A percentile compares a stretch with the other conserved stretches of the same genome.
phyloP scores from a whole-genome alignment of 352 stramenopile genomes.

The Saprolegnia diclina region DNA sequence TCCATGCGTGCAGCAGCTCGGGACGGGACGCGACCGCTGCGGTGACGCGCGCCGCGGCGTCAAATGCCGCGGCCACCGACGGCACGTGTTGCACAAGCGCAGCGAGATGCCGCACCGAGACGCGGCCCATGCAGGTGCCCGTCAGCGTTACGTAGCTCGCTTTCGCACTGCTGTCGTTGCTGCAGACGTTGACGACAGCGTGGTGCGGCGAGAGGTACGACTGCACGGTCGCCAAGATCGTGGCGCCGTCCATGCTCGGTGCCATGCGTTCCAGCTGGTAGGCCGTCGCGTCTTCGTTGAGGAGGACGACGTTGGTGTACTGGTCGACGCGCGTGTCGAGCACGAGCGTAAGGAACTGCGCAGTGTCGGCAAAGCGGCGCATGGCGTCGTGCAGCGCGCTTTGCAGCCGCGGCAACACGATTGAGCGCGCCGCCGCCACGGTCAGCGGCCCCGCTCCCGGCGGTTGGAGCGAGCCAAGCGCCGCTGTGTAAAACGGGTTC shows the following conservation, averaged over 20 bases:
- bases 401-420: background rate
- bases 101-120: background rate
- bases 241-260: background rate
- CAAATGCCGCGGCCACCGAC: background rate
- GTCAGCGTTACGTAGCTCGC: background rate
- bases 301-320: background rate
- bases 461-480: background rate
- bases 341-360: background rate
- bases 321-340: background rate
- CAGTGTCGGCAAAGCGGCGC: background rate
- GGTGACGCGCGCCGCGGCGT: too few species aligned
- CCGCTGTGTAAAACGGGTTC: background rate
- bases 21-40: too few species aligned
- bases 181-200: background rate
- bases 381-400: background rate
- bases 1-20: too few species aligned
- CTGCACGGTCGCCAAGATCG: background rate
- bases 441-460: background rate
- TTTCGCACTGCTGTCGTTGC: background rate
- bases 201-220: background rate
- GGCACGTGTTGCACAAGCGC: background rate
- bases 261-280: background rate
- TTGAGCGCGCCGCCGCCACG: background rate
- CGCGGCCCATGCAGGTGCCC: background rate
- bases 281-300: background rate